Percentiles rank a stretch among this genome's conserved stretches.
These are phyloP conservation scores for Bombardia bombarda DNA, from an alignment of 495 filamentous ascomycete genomes.

Conservation along the genomic window DNA sequence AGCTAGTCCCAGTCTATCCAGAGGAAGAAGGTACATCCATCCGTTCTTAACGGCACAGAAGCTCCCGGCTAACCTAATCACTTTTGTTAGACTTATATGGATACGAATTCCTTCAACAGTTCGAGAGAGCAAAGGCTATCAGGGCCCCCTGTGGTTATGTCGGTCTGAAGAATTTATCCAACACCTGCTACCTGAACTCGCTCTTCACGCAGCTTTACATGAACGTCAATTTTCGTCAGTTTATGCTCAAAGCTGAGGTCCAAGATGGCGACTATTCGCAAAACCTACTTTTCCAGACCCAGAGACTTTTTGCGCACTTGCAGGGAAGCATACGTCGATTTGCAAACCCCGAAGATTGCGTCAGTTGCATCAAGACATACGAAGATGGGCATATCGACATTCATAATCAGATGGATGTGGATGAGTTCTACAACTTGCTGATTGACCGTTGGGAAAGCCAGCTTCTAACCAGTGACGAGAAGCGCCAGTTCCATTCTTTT, in stretches of 20 bases:
- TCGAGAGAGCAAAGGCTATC: conserved; percentile 61
- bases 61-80: conserved; percentile 2
- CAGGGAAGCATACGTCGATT: conserved; percentile 68
- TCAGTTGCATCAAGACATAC: conserved; percentile 69
- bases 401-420: conserved; percentile 91
- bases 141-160: conserved; percentile 71
- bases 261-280: conserved; percentile 50
- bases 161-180: conserved; percentile 81
- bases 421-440: conserved; percentile 91
- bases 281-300: conserved; percentile 64
- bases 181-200: conserved; percentile 97
- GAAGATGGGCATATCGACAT: conserved; percentile 82
- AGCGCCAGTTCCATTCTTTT: conserved; percentile 70
- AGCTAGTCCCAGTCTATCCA: conserved; percentile 32
- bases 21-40: conserved; percentile 22
- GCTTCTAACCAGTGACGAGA: conserved; percentile 57
- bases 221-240: conserved; percentile 81
- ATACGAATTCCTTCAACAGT: conserved; percentile 48
- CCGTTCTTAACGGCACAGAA: not conserved
- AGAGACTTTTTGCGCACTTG: conserved; percentile 76
- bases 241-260: conserved; percentile 60
- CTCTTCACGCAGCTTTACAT: conserved; percentile 94
- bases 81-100: conserved; percentile 27
- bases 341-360: conserved; percentile 65
- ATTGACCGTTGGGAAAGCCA: conserved; percentile 90